A percentile compares a stretch with the other conserved stretches of the same genome.
Evolutionary conservation across 2,329 filamentous ascomycete genomes (phyloP).

Genomic region (Camillea tinctor): DNA sequence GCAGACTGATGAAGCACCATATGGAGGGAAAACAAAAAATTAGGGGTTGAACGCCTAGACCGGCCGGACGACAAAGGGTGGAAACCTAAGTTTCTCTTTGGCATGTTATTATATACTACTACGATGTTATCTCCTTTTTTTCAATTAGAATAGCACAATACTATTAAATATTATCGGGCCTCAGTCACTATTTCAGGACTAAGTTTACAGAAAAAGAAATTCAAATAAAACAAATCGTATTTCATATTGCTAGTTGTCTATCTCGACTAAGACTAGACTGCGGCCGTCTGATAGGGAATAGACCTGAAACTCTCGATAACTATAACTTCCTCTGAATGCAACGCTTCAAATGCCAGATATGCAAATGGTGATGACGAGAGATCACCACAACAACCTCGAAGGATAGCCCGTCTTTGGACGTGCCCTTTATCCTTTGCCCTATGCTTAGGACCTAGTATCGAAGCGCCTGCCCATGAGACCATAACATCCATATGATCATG

Average conservation of each 20-base stretch:
- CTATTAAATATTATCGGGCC: no score
- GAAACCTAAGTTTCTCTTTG: no score
- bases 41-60: not conserved
- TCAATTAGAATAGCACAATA: no score
- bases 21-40: not conserved
- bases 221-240: not conserved
- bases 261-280: slow-evolving; percentile 10
- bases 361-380: not conserved
- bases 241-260: slow-evolving; percentile 14
- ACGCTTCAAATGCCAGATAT: slow-evolving; percentile 13
- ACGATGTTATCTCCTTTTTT: no score
- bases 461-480: not conserved
- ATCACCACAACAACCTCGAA: not conserved
- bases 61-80: no score
- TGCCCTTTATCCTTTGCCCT: not conserved
- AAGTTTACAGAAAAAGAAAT: no score
- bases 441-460: not conserved
- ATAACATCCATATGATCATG: not conserved
- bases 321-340: slow-evolving; percentile 15
- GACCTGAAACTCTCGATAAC: slow-evolving; percentile 1
- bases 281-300: not conserved
- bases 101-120: no score
- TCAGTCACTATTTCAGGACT: no score
- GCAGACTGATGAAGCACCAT: no score
- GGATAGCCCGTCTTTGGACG: not conserved